A percentile compares a stretch with the other conserved stretches of the same genome.
Conservation (phyloP, 108 stramenopile species). For the Cyclotella kingstonii region DNA sequence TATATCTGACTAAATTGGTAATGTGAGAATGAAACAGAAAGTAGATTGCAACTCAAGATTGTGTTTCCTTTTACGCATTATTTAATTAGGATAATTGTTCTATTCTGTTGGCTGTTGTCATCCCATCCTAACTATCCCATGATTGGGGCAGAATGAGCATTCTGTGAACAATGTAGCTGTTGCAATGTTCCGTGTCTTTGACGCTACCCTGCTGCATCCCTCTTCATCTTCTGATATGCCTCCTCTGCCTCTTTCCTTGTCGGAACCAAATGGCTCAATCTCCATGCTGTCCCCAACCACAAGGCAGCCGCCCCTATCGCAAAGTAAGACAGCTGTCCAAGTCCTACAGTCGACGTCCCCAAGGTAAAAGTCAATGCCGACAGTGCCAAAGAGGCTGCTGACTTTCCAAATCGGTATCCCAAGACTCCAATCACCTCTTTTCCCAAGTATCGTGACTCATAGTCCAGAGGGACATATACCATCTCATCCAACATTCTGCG, state of each 20-base stretch:
- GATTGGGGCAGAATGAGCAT: too few relatives aligned
- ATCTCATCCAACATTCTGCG: conserved; percentile 87
- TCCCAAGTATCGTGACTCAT: conserved; percentile 78
- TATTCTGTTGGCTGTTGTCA: too few relatives aligned
- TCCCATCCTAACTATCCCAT: too few relatives aligned
- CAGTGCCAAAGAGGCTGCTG: conserved; percentile 36
- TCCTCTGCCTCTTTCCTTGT: conserved; percentile 73
- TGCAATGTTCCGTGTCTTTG: too few relatives aligned
- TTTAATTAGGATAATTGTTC: too few relatives aligned
- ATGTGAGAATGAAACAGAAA: too few relatives aligned
- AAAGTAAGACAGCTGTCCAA: conserved; percentile 66
- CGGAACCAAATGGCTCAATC: conserved; percentile 67
- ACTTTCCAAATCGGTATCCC: conserved; percentile 57
- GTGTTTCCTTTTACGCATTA: too few relatives aligned
- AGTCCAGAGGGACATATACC: conserved; percentile 81
- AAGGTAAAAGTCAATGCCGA: conserved; percentile 39
- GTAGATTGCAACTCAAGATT: too few relatives aligned
- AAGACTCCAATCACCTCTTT: conserved; percentile 60
- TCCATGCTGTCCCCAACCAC: conserved; percentile 70
- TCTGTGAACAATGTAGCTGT: too few relatives aligned
- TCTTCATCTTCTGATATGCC: conserved; percentile 43
- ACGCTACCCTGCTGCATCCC: too few relatives aligned
- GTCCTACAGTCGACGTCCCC: conserved; percentile 54
- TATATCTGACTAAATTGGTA: too few relatives aligned
- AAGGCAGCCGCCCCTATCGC: conserved; percentile 49